phyloP scores from a whole-genome alignment of 371 early-diverging fungal genomes.

The Mortierella sp. region DNA sequence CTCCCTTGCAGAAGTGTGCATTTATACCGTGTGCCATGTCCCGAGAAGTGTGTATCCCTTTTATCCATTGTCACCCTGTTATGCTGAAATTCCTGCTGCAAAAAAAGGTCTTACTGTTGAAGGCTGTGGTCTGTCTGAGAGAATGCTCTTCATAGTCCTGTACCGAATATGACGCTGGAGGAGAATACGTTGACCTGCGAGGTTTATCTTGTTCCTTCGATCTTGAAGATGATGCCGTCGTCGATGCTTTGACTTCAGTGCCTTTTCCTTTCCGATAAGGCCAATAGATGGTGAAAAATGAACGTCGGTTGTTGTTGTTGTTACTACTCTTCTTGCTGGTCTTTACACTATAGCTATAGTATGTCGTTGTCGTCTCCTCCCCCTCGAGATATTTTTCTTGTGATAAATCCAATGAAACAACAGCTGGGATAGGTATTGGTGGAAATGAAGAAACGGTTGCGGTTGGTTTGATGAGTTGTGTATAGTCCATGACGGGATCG shows the following conservation, averaged over 20 bases:
- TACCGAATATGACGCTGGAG: conserved; percentile 13
- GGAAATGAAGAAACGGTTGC: conserved; percentile 13
- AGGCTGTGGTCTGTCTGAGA: conserved; percentile 4
- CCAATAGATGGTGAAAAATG: conserved; percentile 5
- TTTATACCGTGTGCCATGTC: too few species aligned
- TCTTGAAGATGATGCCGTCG: background rate
- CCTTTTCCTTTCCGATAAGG: background rate
- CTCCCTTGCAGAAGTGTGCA: too few species aligned
- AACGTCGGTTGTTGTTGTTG: background rate
- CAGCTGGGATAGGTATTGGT: conserved; percentile 14
- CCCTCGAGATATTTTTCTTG: too few species aligned
- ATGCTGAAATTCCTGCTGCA: too few species aligned
- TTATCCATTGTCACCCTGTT: too few species aligned
- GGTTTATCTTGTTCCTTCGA: conserved; percentile 3
- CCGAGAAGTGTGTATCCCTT: background rate
- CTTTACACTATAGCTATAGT: background rate
- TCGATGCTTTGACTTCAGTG: too few species aligned
- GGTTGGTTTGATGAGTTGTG: conserved; percentile 30
- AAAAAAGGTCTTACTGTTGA: conserved; percentile 25
- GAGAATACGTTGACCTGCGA: conserved; percentile 17
- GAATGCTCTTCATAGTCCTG: conserved; percentile 18
- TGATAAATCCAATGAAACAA: background rate
- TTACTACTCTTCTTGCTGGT: background rate
- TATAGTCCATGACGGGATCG: conserved; percentile 33
- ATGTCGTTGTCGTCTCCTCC: too few species aligned